Evolutionary conservation across 495 filamentous ascomycete genomes (phyloP).

Genomic region (Tuber calosporum): DNA sequence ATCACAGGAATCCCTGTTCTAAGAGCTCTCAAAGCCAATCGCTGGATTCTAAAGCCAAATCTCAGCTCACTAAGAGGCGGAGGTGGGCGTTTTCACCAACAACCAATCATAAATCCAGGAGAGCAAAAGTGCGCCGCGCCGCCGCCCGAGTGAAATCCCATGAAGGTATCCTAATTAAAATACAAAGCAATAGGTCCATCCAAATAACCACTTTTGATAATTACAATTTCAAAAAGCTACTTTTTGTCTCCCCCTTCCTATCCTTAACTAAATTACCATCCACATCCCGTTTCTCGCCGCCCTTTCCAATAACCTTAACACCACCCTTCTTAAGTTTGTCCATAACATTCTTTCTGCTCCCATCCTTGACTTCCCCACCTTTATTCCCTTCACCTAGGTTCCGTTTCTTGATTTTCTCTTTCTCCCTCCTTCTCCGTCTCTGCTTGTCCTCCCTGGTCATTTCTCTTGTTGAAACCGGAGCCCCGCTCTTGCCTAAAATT

Average conservation of each 20-base stretch:
- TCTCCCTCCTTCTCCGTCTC: conserved; percentile 56
- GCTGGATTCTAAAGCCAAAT: neutral
- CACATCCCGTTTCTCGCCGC: conserved; percentile 74
- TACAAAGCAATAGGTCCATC: neutral
- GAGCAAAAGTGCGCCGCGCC: neutral
- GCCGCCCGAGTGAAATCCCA: neutral
- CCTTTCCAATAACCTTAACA: conserved; percentile 85
- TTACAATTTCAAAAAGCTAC: conserved; percentile 41
- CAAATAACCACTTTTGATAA: neutral
- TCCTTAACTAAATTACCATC: conserved; percentile 64
- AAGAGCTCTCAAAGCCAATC: neutral
- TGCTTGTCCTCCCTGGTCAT: conserved; percentile 85
- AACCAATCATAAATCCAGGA: neutral
- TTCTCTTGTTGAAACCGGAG: conserved; percentile 74
- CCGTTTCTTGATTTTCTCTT: conserved; percentile 40
- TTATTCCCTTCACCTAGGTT: conserved; percentile 45
- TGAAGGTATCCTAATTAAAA: neutral
- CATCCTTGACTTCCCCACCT: conserved; percentile 64
- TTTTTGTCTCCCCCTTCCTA: conserved; percentile 23
- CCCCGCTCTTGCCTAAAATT: conserved; percentile 70
- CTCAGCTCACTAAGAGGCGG: neutral
- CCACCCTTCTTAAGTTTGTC: conserved; percentile 78
- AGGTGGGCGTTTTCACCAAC: neutral
- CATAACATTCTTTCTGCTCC: conserved; percentile 61
- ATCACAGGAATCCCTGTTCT: neutral